Evolutionary conservation across 2,329 filamentous ascomycete genomes (phyloP), one percentile per base, ranked within the genome.

Genomic region (Sphaerulina populicola): DNA sequence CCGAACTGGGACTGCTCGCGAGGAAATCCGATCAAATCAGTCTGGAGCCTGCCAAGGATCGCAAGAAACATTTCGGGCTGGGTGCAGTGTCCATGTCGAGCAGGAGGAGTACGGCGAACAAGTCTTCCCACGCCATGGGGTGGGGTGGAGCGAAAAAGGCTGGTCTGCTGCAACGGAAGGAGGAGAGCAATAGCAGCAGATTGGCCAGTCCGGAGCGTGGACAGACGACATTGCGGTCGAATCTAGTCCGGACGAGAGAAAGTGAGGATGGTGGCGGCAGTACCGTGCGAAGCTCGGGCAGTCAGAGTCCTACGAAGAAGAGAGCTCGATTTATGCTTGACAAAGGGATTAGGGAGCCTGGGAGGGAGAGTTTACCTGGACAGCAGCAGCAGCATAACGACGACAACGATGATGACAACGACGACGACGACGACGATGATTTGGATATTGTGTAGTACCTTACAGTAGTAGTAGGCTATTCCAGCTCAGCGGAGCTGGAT

Each of bases 341-440:
- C 6, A 69, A 70, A 36, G 74, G 74, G 4, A 72, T 76, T 38
- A 64, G 74, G 29, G 71, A 73, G 60, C 74, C 74, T 1, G 74
- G 74, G 3, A 57, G 74, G 39, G 74, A 76, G 43, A 74, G 71
- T 56, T 70, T 48, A 64, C 56, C 56, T 3, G 51, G 23, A 27
- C 23, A 27, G 23, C 23, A 27, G 23, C 23, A 27, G 23, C 23
- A 27, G 62, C 59, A 39, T 27, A 63, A 68, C 59, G 66, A 64
- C 6, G 65, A 63, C 3, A 53, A n/a, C n/a, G n/a, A n/a, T n/a
- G n/a, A n/a, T 21, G 66, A 70, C 33, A 68, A 65, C 46, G 69
- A 65, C 21, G 64, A 72, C 43, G 72, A 74, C 40, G 65, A 66
- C 56, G 72, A 27, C 6, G 23, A 74, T 60, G 72, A 72, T 51